Percentiles rank a stretch among this genome's conserved stretches.
These are phyloP conservation scores for Kurtzmaniella quercitrusa DNA, from an alignment of 1,139 yeast species.

Conservation along the genomic window DNA sequence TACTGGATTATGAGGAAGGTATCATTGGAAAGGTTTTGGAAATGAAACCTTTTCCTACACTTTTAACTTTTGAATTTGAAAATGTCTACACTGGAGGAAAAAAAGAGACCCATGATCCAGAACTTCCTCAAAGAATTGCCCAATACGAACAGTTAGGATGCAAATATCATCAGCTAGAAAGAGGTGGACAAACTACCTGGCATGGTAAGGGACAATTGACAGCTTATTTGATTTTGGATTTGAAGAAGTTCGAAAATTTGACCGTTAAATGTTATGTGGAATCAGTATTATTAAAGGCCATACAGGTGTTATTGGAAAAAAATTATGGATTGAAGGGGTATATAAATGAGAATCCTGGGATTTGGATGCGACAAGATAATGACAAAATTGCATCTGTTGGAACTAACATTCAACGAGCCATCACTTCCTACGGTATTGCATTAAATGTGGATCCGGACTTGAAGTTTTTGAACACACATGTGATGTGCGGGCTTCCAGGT, in stretches of 20 bases:
- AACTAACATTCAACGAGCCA: constrained; percentile 74
- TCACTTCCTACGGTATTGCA: constrained; percentile 88
- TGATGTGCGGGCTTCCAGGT: constrained; percentile 82
- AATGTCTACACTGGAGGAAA: constrained; percentile 91
- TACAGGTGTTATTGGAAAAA: constrained; percentile 48
- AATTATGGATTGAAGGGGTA: constrained; percentile 41
- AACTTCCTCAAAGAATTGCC: constrained; percentile 27
- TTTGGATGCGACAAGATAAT: constrained; percentile 55
- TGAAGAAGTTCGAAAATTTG: constrained; percentile 54
- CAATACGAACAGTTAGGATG: constrained; percentile 41
- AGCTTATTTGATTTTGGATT: constrained; percentile 76
- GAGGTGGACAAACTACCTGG: constrained; percentile 98
- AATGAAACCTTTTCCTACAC: constrained; percentile 58
- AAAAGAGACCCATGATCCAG: constrained; percentile 54
- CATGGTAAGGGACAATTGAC: constrained; percentile 96
- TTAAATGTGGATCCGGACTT: constrained; percentile 76
- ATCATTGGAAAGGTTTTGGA: constrained; percentile 41
- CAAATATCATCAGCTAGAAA: constrained; percentile 62
- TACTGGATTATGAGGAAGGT: constrained; percentile 44
- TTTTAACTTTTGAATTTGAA: constrained; percentile 76
- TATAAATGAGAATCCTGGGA: constrained; percentile 76
- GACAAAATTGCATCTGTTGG: constrained; percentile 88
- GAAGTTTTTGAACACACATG: constrained; percentile 62
- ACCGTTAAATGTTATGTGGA: constrained; percentile 74
- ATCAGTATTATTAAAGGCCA: constrained; percentile 60